These are phyloP conservation scores for Pichia sp. DNA, from an alignment of 1,139 yeast genomes.

Conservation along the genomic window DNA sequence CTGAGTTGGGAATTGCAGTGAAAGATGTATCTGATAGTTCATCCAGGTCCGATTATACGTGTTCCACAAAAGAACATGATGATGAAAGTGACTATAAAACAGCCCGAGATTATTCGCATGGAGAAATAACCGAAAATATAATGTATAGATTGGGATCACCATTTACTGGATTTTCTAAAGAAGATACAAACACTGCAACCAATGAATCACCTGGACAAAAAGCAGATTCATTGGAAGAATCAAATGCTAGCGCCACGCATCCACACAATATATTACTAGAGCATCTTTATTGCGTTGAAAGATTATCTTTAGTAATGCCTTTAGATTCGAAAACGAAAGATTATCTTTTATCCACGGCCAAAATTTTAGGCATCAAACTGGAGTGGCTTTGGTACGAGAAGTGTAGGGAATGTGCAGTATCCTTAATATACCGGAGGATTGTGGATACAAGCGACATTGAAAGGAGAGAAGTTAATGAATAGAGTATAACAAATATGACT, in stretches of 20 bases:
- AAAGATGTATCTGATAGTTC: no score
- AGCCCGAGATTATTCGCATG: no score
- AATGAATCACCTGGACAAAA: not conserved
- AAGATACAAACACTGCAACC: not conserved
- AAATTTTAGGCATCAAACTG: conserved; percentile 38
- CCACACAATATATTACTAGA: not conserved
- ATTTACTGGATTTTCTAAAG: not conserved
- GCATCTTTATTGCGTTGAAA: conserved; percentile 30
- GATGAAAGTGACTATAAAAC: no score
- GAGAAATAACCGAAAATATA: no score
- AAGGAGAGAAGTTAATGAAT: no score
- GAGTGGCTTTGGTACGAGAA: conserved; percentile 50
- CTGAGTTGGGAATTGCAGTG: no score
- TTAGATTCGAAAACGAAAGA: conserved; percentile 43
- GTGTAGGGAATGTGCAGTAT: conserved; percentile 9
- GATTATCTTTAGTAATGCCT: conserved; percentile 38
- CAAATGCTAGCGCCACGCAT: not conserved
- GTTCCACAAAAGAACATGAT: no score
- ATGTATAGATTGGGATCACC: no score
- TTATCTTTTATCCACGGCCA: conserved; percentile 34
- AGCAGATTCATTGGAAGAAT: conserved; percentile 10
- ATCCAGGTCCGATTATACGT: no score
- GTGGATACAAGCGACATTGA: no score
- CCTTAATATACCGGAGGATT: no score
- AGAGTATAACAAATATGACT: no score